Conservation (phyloP, 2,329 filamentous ascomycete genomes). For the Tolypocladium nubicola region DNA sequence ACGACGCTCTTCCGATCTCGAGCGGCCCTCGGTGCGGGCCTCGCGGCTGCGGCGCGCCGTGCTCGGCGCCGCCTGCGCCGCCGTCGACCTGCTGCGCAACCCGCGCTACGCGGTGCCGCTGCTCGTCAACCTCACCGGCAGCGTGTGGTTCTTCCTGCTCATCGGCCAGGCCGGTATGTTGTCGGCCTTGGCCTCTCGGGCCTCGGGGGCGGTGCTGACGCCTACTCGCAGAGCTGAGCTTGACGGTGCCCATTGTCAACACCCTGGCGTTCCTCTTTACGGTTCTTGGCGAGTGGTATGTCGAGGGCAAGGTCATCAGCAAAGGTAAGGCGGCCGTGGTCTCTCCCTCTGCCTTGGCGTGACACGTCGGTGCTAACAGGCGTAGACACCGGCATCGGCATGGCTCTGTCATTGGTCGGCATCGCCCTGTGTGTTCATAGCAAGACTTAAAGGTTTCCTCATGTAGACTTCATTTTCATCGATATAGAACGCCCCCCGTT, state of each 20-base stretch:
- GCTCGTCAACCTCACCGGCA: slow-evolving; percentile 81
- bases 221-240: slow-evolving; percentile 58
- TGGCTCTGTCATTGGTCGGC: slow-evolving; percentile 66
- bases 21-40: slow-evolving; percentile 35
- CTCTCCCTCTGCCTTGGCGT: neutral
- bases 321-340: slow-evolving; percentile 41
- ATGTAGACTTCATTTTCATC: neutral
- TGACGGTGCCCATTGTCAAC: slow-evolving; percentile 92
- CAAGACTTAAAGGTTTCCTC: slow-evolving; percentile 25
- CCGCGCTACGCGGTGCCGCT: slow-evolving; percentile 79
- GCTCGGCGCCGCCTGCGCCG: slow-evolving; percentile 59
- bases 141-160: slow-evolving; percentile 91
- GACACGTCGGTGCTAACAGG: slow-evolving; percentile 1
- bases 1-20: no score
- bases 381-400: slow-evolving; percentile 72
- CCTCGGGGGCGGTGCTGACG: neutral
- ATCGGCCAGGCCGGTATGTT: slow-evolving; percentile 81
- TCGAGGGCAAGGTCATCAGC: slow-evolving; percentile 82
- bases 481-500: no score
- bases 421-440: slow-evolving; percentile 77
- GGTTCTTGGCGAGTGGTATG: slow-evolving; percentile 88
- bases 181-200: neutral
- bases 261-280: slow-evolving; percentile 94
- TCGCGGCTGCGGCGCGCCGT: slow-evolving; percentile 54
- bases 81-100: slow-evolving; percentile 67